Evolutionary conservation across 2,329 filamentous ascomycete species (phyloP), one percentile per base, ranked within the genome.

Genomic region (Pleoardoris graminearum): DNA sequence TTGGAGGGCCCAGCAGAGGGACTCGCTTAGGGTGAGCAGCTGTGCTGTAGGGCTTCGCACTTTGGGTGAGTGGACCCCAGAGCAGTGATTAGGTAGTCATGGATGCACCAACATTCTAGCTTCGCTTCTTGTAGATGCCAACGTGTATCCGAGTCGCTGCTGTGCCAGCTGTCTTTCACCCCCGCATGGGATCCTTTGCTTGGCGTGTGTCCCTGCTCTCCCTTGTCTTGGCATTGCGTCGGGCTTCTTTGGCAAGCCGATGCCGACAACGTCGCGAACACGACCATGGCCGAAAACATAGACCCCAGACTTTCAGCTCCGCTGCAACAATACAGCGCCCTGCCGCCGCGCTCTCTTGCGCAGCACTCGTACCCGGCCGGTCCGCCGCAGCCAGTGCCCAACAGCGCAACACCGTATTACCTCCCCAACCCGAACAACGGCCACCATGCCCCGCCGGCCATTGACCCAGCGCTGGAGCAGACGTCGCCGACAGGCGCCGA

Each of bases 391-490:
- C 51, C 50, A 27, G 41, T 63, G 16, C 63, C 62, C 54, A 65
- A 59, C 38, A 60, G 45, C 39, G 57, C 58, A 32, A 63, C 65
- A 38, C 69, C 68, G 17, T 71, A 71, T 60, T 72, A 71, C 53
- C 65, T 71, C 7, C 65, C 67, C 35, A 54, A 65, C 10, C 59
- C 63, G 17, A 36, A 59, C 29, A 63, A 68, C 36, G 55, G 23
- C 52, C 54, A 42, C 61, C 58, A 16, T 51, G 56, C 55, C 43
- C 54, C 49, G 57, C 37, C 57, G 59, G 54, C 55, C 39, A 59
- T 71, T 37, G 67, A 72, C 57, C 67, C 68, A 14, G 59, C 67
- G n/a, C 62, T 71, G 32, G 65, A 65, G 53, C 66, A 72, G 54
- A 59, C 68, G 11, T 69, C 68, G 19, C 67, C 69, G 16, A 53